Evolutionary conservation across 768 basidiomycete species (phyloP).

Genomic region (Daedalea quercina): DNA sequence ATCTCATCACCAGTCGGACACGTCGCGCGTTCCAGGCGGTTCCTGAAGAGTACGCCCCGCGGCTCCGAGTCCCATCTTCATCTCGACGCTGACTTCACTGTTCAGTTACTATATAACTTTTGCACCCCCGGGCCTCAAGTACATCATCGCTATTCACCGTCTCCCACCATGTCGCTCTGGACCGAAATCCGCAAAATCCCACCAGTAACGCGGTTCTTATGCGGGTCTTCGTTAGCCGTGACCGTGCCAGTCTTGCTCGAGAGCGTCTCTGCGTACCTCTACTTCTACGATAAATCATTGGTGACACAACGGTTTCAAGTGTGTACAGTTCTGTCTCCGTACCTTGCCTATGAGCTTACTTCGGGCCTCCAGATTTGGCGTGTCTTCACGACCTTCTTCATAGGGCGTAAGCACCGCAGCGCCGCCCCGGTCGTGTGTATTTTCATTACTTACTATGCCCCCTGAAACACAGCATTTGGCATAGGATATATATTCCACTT

Average conservation of each 20-base stretch:
- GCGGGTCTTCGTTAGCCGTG: conserved; percentile 52
- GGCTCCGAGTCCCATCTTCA: no score
- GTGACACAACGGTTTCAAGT: conserved; percentile 52
- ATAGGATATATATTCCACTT: conserved; percentile 59
- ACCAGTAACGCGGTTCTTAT: conserved; percentile 70
- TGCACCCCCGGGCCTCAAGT: no score
- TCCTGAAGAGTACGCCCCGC: no score
- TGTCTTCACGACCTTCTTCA: conserved; percentile 65
- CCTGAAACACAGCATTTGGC: conserved; percentile 33
- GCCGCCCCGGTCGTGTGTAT: not conserved
- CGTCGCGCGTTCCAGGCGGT: no score
- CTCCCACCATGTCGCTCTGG: conserved; percentile 21
- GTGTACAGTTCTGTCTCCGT: conserved; percentile 3
- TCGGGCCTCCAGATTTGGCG: conserved; percentile 57
- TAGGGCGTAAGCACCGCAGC: conserved; percentile 40
- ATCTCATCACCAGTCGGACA: no score
- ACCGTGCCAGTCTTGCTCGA: conserved; percentile 52
- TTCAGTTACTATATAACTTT: no score
- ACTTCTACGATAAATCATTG: conserved; percentile 45
- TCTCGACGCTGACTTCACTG: no score
- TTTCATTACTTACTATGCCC: not conserved
- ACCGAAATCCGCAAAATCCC: conserved; percentile 75
- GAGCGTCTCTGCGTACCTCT: conserved; percentile 42
- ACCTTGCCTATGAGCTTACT: not conserved
- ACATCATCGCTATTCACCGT: no score